Evolutionary conservation across 2,329 filamentous ascomycete genomes (phyloP).

Genomic region (Scedosporium aurantiacum): DNA sequence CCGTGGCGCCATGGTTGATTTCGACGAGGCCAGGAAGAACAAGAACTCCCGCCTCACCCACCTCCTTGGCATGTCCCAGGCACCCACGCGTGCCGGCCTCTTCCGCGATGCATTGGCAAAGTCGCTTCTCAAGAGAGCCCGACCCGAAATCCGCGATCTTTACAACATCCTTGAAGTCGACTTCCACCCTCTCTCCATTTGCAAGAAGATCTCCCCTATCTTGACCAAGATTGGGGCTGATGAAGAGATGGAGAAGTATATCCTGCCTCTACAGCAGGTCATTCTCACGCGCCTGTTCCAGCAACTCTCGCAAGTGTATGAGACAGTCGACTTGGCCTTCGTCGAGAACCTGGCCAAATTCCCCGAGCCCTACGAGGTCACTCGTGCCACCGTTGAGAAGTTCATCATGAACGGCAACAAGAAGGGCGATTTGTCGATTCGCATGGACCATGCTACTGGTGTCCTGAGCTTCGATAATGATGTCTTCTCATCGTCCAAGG

Average conservation of each 20-base stretch:
- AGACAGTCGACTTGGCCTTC: conserved; percentile 89
- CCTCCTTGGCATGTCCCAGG: conserved; percentile 81
- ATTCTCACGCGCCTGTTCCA: conserved; percentile 98
- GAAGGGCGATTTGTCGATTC: conserved; percentile 95
- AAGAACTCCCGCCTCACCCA: conserved; percentile 97
- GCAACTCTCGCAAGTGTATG: conserved; percentile 97
- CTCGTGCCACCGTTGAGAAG: conserved; percentile 86
- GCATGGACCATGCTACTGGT: conserved; percentile 89
- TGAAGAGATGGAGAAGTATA: conserved; percentile 94
- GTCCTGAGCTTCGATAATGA: conserved; percentile 96
- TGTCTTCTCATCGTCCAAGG: conserved; percentile 94
- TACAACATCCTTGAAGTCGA: conserved; percentile 99
- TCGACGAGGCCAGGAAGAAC: conserved; percentile 94
- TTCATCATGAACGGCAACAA: conserved; percentile 99
- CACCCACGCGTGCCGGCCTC: conserved; percentile 77
- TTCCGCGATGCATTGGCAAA: conserved; percentile 97
- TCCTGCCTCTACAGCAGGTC: conserved; percentile 90
- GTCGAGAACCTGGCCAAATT: conserved; percentile 91
- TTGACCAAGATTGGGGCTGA: conserved; percentile 86
- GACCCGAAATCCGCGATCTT: conserved; percentile 88
- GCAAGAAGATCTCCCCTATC: conserved; percentile 97
- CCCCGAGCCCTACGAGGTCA: conserved; percentile 92
- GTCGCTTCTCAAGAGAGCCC: conserved; percentile 81
- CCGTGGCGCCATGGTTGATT: conserved; percentile 88
- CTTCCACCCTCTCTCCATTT: conserved; percentile 97